A percentile compares a stretch with the other conserved stretches of the same genome.
Evolutionary conservation across 129 eudicot genomes (phyloP).

Genomic region (Escallonia herrerae): DNA sequence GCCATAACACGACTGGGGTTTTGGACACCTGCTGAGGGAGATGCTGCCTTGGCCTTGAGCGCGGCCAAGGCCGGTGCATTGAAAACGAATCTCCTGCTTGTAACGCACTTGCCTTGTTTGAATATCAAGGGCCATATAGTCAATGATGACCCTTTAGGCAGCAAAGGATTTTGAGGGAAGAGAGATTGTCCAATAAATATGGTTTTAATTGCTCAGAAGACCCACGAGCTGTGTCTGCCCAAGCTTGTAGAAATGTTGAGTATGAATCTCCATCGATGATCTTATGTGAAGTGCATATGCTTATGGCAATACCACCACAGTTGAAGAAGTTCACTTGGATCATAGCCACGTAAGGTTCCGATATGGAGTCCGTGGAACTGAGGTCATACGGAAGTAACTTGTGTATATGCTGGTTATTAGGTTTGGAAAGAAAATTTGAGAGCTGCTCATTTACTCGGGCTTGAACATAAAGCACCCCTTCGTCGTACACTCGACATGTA

Average conservation of each 20-base stretch:
- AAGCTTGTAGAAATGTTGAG: conserved; percentile 10
- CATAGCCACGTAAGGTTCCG: conserved; percentile 10
- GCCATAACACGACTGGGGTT: conserved; percentile 17
- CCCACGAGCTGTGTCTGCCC: conserved; percentile 15
- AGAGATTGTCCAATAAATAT: conserved; percentile 3
- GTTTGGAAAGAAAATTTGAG: not conserved
- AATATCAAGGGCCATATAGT: conserved; percentile 4
- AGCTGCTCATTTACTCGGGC: conserved; percentile 11
- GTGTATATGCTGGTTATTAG: not conserved
- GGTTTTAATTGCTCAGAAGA: not conserved
- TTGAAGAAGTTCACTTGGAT: too few relatives aligned
- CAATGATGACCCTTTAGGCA: conserved; percentile 13
- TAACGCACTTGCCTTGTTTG: not conserved
- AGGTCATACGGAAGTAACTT: conserved; percentile 8
- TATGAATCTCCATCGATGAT: conserved; percentile 11
- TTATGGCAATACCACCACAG: conserved; percentile 23
- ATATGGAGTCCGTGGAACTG: conserved; percentile 1
- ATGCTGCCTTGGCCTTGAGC: not conserved
- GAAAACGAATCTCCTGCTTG: conserved; percentile 22
- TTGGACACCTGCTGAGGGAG: too few relatives aligned
- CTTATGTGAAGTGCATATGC: conserved; percentile 15
- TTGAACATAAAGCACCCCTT: conserved; percentile 14
- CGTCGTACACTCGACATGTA: conserved; percentile 19
- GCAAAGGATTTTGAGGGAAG: conserved; percentile 21
- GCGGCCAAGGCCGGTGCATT: not conserved